Evolutionary conservation across 2,329 filamentous ascomycete species (phyloP), one percentile per base, ranked within the genome.

Genomic region (Ophiostoma novo-ulmi): DNA sequence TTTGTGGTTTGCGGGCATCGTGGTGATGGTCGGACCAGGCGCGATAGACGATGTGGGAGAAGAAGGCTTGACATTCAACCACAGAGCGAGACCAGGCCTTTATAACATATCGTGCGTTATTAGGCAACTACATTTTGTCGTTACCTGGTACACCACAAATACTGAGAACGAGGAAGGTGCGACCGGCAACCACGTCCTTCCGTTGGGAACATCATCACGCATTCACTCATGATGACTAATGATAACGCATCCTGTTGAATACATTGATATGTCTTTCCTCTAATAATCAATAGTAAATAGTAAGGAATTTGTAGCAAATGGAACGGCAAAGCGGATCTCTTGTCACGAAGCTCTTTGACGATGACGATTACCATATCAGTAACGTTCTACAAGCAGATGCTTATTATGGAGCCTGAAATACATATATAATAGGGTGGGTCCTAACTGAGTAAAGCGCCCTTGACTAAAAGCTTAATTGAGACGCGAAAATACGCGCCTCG

Each of bases 401-500:
- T 5, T 26, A 58, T 5, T 14, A 58, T 58, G 20, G n/a, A 58
- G 44, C 44, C 44, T n/a, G 17, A 7, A 20, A 7, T 48, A 20
- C 14, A 48, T 6, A 2, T 5, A 20, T 48, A 48, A 17, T 31
- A 31, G 3, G 31, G 31, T 26, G 52, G 52, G 52, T 26, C 22
- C n/a, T 58, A n/a, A 38, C 63, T 65, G 52, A 58, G 17, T 7
- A 13, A 10, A 58, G n/a, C n/a, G n/a, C n/a, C n/a, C 20, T 48
- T 4, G 44, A 20, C 52, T 58, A 58, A 67, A 70, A 63, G 48
- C 35, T 67, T 67, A 67, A 70, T 48, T 67, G 38, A 48, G 41
- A 70, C 69, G 64, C 69, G 69, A 67, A 67, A 70, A 48, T 67
- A 63, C 69, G 69, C 69, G 69, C 17, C 17, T 35, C 44, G 58